A percentile compares a stretch with the other conserved stretches of the same genome.
These are phyloP conservation scores for Xylaria castorea DNA, from an alignment of 495 filamentous ascomycete genomes.

Conservation along the genomic window DNA sequence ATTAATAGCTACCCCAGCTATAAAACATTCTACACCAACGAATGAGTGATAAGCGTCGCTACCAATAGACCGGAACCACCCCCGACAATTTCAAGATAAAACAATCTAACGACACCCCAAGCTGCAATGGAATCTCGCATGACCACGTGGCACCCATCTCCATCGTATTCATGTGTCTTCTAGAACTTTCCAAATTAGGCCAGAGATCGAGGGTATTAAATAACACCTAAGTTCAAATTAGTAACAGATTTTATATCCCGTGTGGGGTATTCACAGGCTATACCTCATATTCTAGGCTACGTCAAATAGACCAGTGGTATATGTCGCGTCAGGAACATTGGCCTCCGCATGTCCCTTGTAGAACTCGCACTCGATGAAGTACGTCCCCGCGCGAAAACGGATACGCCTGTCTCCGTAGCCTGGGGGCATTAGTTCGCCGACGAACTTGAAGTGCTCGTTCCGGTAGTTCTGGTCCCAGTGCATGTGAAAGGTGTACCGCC, in stretches of 20 bases:
- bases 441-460: constrained; percentile 10
- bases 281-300: background rate
- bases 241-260: background rate
- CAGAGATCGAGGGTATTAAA: background rate
- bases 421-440: background rate
- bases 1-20: background rate
- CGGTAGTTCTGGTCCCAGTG: background rate
- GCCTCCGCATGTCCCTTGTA: constrained; percentile 14
- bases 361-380: constrained; percentile 10
- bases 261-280: no score
- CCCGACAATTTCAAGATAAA: background rate
- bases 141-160: constrained; percentile 1
- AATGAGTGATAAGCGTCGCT: background rate
- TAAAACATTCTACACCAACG: background rate
- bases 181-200: background rate
- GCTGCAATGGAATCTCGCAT: background rate
- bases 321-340: constrained; percentile 3
- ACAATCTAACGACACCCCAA: background rate
- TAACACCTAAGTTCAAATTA: background rate
- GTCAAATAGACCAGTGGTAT: background rate
- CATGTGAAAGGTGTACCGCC: constrained; percentile 14
- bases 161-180: background rate
- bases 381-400: background rate
- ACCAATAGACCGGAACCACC: background rate
- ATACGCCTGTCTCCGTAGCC: background rate